These are phyloP conservation scores for Tolypocladium amazonense DNA, from an alignment of 2,329 filamentous ascomycete genomes.

Conservation along the genomic window DNA sequence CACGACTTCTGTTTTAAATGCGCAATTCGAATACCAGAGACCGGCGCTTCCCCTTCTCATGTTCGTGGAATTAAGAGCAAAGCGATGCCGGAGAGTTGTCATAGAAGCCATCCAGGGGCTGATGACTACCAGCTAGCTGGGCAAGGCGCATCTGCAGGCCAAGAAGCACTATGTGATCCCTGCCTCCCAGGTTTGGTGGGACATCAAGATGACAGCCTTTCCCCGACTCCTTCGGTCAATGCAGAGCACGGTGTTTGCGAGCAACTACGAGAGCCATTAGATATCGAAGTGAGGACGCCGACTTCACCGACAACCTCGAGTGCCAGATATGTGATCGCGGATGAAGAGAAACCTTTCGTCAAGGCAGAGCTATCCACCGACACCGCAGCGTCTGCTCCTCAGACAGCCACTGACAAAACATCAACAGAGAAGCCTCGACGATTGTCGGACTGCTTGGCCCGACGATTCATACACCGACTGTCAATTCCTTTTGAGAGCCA, in stretches of 20 bases:
- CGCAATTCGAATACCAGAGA: constrained; percentile 20
- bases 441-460: constrained; percentile 20
- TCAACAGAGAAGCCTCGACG: constrained; percentile 9
- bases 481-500: constrained; percentile 5
- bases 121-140: background rate
- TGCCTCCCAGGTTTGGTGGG: background rate
- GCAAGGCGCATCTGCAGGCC: background rate
- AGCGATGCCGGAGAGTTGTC: background rate
- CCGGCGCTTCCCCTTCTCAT: background rate
- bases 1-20: constrained; percentile 41
- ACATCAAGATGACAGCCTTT: background rate
- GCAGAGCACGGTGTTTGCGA: background rate
- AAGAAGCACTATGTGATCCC: background rate
- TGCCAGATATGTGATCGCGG: constrained; percentile 2
- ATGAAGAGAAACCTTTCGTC: constrained; percentile 22
- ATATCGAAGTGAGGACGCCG: background rate
- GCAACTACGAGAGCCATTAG: background rate
- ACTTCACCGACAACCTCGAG: background rate
- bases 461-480: constrained; percentile 6
- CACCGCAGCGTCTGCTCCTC: constrained; percentile 9
- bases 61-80: background rate
- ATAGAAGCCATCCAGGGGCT: background rate
- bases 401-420: constrained; percentile 9
- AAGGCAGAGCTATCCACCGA: constrained; percentile 16
- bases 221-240: background rate